Percentiles rank a stretch among this genome's conserved stretches.
Conservation (phyloP, 179 eudicot species). For the Sideroxylon spinosum region DNA sequence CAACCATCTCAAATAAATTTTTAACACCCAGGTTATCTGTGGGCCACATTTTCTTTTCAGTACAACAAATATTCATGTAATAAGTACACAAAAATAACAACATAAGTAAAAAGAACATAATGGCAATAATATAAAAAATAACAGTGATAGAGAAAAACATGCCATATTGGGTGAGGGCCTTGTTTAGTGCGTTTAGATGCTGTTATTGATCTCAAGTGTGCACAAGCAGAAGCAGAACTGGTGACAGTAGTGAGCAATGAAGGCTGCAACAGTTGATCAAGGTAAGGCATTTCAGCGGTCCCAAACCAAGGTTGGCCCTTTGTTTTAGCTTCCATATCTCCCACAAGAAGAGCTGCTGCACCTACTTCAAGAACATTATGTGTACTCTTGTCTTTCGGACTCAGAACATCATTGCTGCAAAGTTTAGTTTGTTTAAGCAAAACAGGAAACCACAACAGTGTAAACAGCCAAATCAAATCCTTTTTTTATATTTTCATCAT, state of each 20-base stretch:
- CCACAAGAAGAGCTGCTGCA: slow-evolving; percentile 88
- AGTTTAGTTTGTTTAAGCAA: slow-evolving; percentile 17
- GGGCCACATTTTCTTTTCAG: background rate
- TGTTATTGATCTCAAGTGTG: slow-evolving; percentile 90
- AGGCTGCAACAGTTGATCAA: slow-evolving; percentile 94
- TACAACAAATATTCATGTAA: background rate
- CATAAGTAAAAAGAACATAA: background rate
- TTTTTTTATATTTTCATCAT: background rate
- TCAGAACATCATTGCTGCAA: slow-evolving; percentile 60
- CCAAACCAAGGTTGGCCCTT: slow-evolving; percentile 87
- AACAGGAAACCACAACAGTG: slow-evolving; percentile 15
- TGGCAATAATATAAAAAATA: background rate
- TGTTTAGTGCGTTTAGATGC: slow-evolving; percentile 79
- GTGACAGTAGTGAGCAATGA: slow-evolving; percentile 73
- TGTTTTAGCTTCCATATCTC: slow-evolving; percentile 74
- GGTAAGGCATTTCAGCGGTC: slow-evolving; percentile 84
- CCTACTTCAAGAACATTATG: slow-evolving; percentile 90
- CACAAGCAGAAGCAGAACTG: slow-evolving; percentile 74
- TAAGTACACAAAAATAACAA: background rate
- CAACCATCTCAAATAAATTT: background rate
- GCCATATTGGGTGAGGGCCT: slow-evolving; percentile 77
- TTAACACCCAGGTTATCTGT: background rate
- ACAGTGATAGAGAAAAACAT: slow-evolving; percentile 30
- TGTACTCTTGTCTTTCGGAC: slow-evolving; percentile 51
- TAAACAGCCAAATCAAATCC: slow-evolving; percentile 1